phyloP scores from a whole-genome alignment of 116 monocot genomes.

The Papilionanthe hybrid region DNA sequence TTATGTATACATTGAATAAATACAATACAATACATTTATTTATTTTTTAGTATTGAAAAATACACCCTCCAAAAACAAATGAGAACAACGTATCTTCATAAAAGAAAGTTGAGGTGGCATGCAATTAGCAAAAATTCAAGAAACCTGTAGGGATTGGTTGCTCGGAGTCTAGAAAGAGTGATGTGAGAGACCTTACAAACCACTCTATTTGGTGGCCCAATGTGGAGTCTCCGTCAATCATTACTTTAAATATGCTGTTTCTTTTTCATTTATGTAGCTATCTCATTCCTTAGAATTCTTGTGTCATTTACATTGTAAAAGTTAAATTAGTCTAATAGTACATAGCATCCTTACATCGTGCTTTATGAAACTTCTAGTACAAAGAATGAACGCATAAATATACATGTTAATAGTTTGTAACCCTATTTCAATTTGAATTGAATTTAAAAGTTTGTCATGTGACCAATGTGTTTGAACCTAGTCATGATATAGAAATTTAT shows the following conservation, averaged over 20 bases:
- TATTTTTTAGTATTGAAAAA: no score
- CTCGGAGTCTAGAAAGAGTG: not conserved
- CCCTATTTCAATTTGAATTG: no score
- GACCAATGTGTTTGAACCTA: no score
- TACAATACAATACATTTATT: no score
- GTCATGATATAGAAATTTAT: no score
- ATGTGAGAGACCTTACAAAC: conserved; percentile 9
- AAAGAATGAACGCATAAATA: not conserved
- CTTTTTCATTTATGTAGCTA: no score
- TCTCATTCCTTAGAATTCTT: not conserved
- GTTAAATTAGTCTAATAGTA: not conserved
- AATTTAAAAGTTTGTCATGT: no score
- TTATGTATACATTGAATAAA: no score
- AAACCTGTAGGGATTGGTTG: not conserved
- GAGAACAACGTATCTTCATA: no score
- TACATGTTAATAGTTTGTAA: not conserved
- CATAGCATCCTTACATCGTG: no score
- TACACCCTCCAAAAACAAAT: no score
- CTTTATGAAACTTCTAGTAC: not conserved
- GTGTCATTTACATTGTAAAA: not conserved
- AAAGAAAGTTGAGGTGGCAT: no score
- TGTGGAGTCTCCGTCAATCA: conserved; percentile 3
- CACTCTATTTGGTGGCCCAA: conserved; percentile 12
- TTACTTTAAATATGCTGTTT: not conserved
- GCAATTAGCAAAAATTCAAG: not conserved